Evolutionary conservation across 2,329 filamentous ascomycete genomes (phyloP).

Genomic region (Diaporthe capsici): DNA sequence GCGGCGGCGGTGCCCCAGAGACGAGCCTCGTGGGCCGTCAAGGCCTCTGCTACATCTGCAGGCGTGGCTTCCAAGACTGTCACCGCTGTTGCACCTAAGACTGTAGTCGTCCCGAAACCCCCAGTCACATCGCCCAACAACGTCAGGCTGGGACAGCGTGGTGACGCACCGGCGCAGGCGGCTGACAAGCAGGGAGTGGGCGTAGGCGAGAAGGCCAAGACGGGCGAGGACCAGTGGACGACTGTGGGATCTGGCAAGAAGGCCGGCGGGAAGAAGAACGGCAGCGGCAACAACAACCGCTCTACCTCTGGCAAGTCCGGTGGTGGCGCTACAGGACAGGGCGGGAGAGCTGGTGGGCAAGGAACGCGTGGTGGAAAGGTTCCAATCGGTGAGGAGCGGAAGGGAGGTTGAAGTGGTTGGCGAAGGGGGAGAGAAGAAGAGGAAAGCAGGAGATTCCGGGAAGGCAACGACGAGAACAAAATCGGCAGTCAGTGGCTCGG

Average conservation of each 20-base stretch:
- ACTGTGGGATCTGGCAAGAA: slow-evolving; percentile 34
- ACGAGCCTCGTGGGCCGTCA: slow-evolving; percentile 23
- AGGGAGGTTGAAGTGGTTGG: slow-evolving; percentile 32
- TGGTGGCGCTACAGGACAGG: background rate
- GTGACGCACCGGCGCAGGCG: background rate
- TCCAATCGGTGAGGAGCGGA: slow-evolving; percentile 35
- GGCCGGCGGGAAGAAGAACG: slow-evolving; percentile 22
- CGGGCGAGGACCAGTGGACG: slow-evolving; percentile 20
- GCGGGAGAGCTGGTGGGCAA: background rate
- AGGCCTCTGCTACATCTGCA: background rate
- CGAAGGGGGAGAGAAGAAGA: background rate
- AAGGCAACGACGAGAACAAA: background rate
- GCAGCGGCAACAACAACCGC: background rate
- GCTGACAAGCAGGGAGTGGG: background rate
- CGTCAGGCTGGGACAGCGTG: background rate
- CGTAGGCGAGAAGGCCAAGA: background rate
- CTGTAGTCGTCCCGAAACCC: background rate
- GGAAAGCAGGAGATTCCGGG: background rate
- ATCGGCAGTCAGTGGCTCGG: background rate
- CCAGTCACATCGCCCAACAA: slow-evolving; percentile 1
- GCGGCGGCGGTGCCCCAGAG: slow-evolving; percentile 28
- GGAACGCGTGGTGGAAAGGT: background rate
- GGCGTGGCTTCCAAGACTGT: background rate
- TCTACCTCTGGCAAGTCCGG: background rate
- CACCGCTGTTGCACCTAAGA: background rate